Percentiles rank a stretch among this genome's conserved stretches.
These are phyloP conservation scores for Claviceps humidiphila DNA, from an alignment of 2,329 filamentous ascomycete genomes.

Conservation along the genomic window DNA sequence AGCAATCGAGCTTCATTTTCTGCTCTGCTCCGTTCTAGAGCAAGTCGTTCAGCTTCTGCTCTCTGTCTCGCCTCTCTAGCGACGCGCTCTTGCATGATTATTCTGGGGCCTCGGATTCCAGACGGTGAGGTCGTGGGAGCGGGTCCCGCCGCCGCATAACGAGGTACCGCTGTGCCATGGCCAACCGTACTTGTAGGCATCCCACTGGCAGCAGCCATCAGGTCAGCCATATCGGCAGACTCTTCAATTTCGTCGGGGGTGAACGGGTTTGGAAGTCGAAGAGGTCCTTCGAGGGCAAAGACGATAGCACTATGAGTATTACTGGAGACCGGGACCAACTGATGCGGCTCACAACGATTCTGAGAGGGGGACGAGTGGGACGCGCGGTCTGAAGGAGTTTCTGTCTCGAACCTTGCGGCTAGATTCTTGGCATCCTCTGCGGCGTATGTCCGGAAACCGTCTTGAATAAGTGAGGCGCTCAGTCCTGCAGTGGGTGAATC, in stretches of 20 bases:
- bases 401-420: slow-evolving; percentile 30
- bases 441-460: slow-evolving; percentile 13
- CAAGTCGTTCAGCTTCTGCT: slow-evolving; percentile 49
- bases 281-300: slow-evolving; percentile 80
- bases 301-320: slow-evolving; percentile 83
- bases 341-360: slow-evolving; percentile 28
- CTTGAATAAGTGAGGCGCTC: slow-evolving; percentile 20
- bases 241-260: slow-evolving; percentile 77
- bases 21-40: slow-evolving; percentile 40
- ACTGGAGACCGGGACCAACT: slow-evolving; percentile 56
- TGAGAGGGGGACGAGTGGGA: slow-evolving; percentile 19
- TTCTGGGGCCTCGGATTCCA: slow-evolving; percentile 69
- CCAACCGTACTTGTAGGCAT: slow-evolving; percentile 40
- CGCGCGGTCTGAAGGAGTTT: slow-evolving; percentile 17
- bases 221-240: slow-evolving; percentile 83
- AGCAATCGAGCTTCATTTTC: slow-evolving; percentile 41
- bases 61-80: slow-evolving; percentile 61
- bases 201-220: slow-evolving; percentile 47
- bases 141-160: slow-evolving; percentile 34
- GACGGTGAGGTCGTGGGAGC: slow-evolving; percentile 41
- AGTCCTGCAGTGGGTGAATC: slow-evolving; percentile 24
- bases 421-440: slow-evolving; percentile 35
- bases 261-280: slow-evolving; percentile 71
- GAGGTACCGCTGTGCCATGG: slow-evolving; percentile 32
- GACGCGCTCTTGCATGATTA: slow-evolving; percentile 80